Conservation (phyloP, 23 red algal species). For the Gracilaria gracilis region DNA sequence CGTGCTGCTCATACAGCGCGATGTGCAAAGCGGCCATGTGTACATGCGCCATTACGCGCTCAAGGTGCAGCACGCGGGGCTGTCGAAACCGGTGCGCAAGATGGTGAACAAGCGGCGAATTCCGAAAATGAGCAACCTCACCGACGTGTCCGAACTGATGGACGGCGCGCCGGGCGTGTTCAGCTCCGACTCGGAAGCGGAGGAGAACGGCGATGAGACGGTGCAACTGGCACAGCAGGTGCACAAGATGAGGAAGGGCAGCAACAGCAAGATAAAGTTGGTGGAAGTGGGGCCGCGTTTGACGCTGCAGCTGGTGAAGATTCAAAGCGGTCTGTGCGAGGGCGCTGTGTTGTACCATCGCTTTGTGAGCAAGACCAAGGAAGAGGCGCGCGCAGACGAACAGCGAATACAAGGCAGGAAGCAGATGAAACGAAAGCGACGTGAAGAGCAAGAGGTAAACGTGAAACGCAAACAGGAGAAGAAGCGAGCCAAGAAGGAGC, state of each 20-base stretch:
- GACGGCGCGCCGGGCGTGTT: slow-evolving; percentile 71
- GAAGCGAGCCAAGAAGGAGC: slow-evolving; percentile 66
- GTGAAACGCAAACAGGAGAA: slow-evolving; percentile 63
- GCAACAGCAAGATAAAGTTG: slow-evolving; percentile 72
- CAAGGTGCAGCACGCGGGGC: slow-evolving; percentile 72
- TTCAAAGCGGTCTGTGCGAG: slow-evolving; percentile 79
- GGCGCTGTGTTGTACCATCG: slow-evolving; percentile 83
- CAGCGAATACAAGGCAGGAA: slow-evolving; percentile 38
- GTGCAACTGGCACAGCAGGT: slow-evolving; percentile 76
- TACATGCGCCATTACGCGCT: slow-evolving; percentile 87
- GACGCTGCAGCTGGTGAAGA: slow-evolving; percentile 79
- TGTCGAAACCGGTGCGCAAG: slow-evolving; percentile 87
- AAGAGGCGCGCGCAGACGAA: slow-evolving; percentile 33
- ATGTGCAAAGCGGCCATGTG: slow-evolving; percentile 56
- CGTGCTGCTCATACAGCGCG: slow-evolving; percentile 85
- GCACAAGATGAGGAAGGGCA: slow-evolving; percentile 26
- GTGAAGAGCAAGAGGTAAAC: slow-evolving; percentile 75
- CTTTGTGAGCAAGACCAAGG: slow-evolving; percentile 56
- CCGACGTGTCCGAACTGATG: slow-evolving; percentile 81
- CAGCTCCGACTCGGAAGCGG: slow-evolving; percentile 88
- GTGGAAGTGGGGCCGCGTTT: slow-evolving; percentile 91
- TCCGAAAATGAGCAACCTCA: slow-evolving; percentile 62
- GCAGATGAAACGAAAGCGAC: slow-evolving; percentile 47
- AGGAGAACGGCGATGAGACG: slow-evolving; percentile 51
- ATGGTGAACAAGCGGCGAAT: slow-evolving; percentile 74